Conservation (phyloP, 2,329 filamentous ascomycete genomes). For the Aspergillus sp. region DNA sequence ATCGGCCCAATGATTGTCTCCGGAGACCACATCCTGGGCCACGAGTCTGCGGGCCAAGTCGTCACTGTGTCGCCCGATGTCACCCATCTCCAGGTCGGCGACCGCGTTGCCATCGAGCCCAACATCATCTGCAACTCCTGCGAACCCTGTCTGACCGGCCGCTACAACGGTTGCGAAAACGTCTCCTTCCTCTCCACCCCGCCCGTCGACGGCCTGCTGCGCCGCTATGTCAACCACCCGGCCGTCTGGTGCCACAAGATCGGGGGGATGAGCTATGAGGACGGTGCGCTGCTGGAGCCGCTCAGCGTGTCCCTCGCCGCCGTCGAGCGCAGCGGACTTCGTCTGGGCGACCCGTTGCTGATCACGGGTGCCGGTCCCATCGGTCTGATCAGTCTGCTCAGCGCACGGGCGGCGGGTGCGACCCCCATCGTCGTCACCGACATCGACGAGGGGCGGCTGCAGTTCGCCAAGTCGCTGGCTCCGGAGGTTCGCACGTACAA, state of each 20-base stretch:
- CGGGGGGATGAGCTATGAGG: slow-evolving; percentile 80
- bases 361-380: slow-evolving; percentile 93
- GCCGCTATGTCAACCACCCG: slow-evolving; percentile 90
- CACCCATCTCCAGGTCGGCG: slow-evolving; percentile 66
- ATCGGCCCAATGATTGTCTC: slow-evolving; percentile 94
- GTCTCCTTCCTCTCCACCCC: slow-evolving; percentile 86
- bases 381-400: slow-evolving; percentile 78
- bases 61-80: slow-evolving; percentile 68
- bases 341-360: slow-evolving; percentile 75
- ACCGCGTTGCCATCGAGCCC: slow-evolving; percentile 88
- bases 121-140: slow-evolving; percentile 87
- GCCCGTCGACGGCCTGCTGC: slow-evolving; percentile 74
- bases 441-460: slow-evolving; percentile 75
- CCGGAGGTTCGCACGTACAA: slow-evolving; percentile 68
- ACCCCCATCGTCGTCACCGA: slow-evolving; percentile 90
- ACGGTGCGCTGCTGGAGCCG: slow-evolving; percentile 84
- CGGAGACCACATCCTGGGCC: slow-evolving; percentile 82
- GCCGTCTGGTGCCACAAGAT: slow-evolving; percentile 96
- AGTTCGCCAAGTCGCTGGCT: slow-evolving; percentile 75
- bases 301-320: slow-evolving; percentile 81
- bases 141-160: slow-evolving; percentile 81
- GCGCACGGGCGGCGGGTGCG: slow-evolving; percentile 75
- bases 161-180: slow-evolving; percentile 87
- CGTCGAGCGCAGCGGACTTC: slow-evolving; percentile 70
- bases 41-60: slow-evolving; percentile 74